Evolutionary conservation across 768 basidiomycete genomes (phyloP), one percentile per base, ranked within the genome.

Genomic region (Termitomyces sp.): DNA sequence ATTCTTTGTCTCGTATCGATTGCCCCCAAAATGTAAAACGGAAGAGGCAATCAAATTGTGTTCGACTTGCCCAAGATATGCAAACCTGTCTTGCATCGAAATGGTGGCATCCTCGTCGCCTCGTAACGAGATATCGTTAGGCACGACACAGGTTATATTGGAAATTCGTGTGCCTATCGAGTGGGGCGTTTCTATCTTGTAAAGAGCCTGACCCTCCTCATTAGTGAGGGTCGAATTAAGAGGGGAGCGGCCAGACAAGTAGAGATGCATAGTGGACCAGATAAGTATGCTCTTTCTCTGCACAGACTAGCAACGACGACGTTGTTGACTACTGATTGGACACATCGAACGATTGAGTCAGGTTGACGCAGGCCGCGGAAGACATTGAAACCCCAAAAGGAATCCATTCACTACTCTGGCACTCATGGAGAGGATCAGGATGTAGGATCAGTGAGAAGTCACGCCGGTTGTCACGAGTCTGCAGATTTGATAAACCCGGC

Each of bases 21-120:
- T 40, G 2, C 64, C 70, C 5, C 64, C 56, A 31, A 70, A 67
- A 2, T 61, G 63, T 32, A 76, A 58, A 27, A 56, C 65, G 4
- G 70, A 66, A 0, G 71, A 64, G n/a, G 29, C 33, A 7, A 58
- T 25, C 5, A 20, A 0, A 32, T 51, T 56, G 31, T 53, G 44
- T 33, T 58, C 50, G 40, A 60, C 45, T 31, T 55, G 23, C 22
- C 52, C 62, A 2, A 60, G 36, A 48, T 53, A 39, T 13, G 25
- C 55, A 25, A 59, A 59, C 32, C 25, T 59, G 15, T 59, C 56
- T n/a, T 48, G 50, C 59, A 59, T 57, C 12, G 52, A 48, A 7
- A 35, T n/a, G 10, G 18, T 10, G 15, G 22, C n/a, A 12, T 50
- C 35, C 3, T 35, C 38, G 12, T 35, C 49, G 1, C 41, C 43